Conservation (phyloP, 805 yeast species). For the Sugiyamaella qingdaonensis region DNA sequence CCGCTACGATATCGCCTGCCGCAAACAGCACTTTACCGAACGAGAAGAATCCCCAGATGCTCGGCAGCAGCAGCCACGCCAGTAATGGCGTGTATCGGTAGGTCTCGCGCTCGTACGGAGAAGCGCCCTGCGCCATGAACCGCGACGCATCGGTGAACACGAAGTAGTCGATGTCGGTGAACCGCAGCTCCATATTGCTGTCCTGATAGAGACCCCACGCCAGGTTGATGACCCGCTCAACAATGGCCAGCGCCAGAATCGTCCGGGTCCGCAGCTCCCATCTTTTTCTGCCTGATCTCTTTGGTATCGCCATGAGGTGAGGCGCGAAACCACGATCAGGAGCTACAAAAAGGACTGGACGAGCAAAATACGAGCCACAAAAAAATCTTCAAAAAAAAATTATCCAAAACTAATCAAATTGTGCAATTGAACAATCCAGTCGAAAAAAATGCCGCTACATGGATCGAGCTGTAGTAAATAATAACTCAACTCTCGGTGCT, state of each 20-base stretch:
- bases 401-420: too few relatives aligned
- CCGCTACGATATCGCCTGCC: conserved; percentile 75
- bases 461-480: too few relatives aligned
- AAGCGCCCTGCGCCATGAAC: conserved; percentile 54
- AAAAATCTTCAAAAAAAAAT: too few relatives aligned
- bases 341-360: too few relatives aligned
- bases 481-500: too few relatives aligned
- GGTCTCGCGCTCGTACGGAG: conserved; percentile 84
- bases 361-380: too few relatives aligned
- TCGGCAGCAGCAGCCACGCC: conserved; percentile 79
- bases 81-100: conserved; percentile 90
- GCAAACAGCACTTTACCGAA: conserved; percentile 82
- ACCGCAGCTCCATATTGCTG: conserved; percentile 66
- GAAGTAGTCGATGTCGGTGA: conserved; percentile 90
- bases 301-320: conserved; percentile 1
- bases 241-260: conserved; percentile 27
- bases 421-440: too few relatives aligned
- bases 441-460: too few relatives aligned
- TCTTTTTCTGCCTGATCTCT: background rate
- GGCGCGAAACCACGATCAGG: background rate
- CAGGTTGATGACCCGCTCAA: conserved; percentile 57
- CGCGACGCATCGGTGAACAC: conserved; percentile 92
- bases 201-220: conserved; percentile 86
- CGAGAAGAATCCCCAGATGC: conserved; percentile 44
- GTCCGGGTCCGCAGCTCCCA: conserved; percentile 11